These are phyloP conservation scores for Chaetoscypha palmicola DNA, from an alignment of 2,329 filamentous ascomycete species.

Conservation along the genomic window DNA sequence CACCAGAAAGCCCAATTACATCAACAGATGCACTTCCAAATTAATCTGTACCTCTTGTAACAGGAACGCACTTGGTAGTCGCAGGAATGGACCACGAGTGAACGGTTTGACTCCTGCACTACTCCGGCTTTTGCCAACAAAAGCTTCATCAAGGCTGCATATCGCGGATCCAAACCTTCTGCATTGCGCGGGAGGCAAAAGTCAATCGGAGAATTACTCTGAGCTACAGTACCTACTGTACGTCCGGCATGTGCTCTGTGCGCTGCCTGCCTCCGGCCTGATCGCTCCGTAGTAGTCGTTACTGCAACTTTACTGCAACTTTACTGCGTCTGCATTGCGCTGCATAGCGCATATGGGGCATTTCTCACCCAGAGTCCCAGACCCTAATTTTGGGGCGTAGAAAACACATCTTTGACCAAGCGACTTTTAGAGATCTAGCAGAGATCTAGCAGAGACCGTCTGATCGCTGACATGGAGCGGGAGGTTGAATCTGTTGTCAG, in stretches of 20 bases:
- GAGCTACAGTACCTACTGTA: constrained; percentile 9
- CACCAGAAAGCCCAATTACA: constrained; percentile 16
- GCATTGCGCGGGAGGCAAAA: constrained; percentile 18
- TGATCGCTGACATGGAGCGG: constrained; percentile 3
- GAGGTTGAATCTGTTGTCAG: constrained; percentile 4
- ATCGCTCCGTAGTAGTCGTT: constrained; percentile 17
- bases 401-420: too few relatives aligned
- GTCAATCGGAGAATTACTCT: constrained; percentile 26
- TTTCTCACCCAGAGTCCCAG: constrained; percentile 1
- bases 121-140: constrained; percentile 19
- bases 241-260: constrained; percentile 23
- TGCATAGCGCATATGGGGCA: constrained; percentile 3
- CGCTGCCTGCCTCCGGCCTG: constrained; percentile 21
- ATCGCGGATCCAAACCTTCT: constrained; percentile 13
- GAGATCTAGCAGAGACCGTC: background rate
- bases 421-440: too few relatives aligned
- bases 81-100: too few relatives aligned
- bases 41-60: constrained; percentile 9
- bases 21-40: too few relatives aligned
- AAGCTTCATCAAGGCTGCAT: constrained; percentile 21
- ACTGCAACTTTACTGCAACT: constrained; percentile 7
- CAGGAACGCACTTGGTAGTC: constrained; percentile 2
- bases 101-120: constrained; percentile 19
- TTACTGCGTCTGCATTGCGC: constrained; percentile 8
- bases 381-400: too few relatives aligned